A percentile compares a stretch with the other conserved stretches of the same genome.
Conservation (phyloP, 2,329 filamentous ascomycete genomes). For the Fusarium mundagurra region DNA sequence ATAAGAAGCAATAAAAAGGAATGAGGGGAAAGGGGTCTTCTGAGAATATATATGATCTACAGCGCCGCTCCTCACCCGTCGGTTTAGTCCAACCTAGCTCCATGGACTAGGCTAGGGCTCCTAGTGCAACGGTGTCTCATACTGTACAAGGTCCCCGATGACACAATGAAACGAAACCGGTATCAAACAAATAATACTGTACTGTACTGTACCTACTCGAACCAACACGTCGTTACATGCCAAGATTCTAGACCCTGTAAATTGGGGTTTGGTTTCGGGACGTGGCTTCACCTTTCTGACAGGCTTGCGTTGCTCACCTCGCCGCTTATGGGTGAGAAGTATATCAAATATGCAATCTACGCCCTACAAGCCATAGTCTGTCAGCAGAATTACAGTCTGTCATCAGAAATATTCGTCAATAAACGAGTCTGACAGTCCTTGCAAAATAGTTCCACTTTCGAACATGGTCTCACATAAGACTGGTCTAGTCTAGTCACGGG, state of each 20-base stretch:
- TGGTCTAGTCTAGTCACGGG: neutral
- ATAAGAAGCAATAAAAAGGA: neutral
- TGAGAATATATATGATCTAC: neutral
- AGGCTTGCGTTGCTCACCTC: neutral
- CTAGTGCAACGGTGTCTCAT: slow-evolving; percentile 7
- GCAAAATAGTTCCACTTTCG: neutral
- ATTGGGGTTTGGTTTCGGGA: neutral
- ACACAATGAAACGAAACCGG: neutral
- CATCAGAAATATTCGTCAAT: neutral
- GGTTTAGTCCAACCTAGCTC: neutral
- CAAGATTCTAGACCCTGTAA: neutral
- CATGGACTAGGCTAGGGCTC: neutral
- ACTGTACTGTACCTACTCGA: no score
- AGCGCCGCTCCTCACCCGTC: neutral
- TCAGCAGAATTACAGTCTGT: neutral
- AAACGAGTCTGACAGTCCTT: neutral
- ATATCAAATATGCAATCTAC: neutral
- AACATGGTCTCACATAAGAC: neutral
- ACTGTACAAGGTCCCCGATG: neutral
- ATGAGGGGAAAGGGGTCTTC: slow-evolving; percentile 9
- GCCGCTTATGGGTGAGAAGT: neutral
- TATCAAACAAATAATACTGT: neutral
- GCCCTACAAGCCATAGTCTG: neutral
- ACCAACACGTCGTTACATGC: slow-evolving; percentile 3
- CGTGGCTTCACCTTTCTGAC: neutral